Evolutionary conservation across 768 basidiomycete genomes (phyloP).

Genomic region (Tulasnella sp.): DNA sequence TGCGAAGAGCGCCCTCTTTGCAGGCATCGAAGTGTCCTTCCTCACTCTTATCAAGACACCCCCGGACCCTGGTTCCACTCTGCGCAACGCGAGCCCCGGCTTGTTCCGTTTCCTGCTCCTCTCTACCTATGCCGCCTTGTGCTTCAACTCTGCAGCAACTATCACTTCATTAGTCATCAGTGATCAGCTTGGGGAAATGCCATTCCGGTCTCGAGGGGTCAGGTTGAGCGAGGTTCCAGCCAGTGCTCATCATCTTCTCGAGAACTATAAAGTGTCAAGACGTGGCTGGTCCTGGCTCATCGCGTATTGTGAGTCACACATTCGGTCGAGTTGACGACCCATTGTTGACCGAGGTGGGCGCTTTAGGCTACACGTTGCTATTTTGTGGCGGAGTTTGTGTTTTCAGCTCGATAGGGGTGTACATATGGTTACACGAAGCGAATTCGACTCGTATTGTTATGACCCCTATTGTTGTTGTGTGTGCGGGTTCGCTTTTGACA

Average conservation of each 20-base stretch:
- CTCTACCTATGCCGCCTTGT: not conserved
- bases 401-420: no score
- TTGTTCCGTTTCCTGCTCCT: not conserved
- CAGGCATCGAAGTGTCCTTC: not conserved
- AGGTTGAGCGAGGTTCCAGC: not conserved
- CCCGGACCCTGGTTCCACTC: not conserved
- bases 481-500: no score
- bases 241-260: not conserved
- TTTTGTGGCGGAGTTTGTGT: no score
- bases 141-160: not conserved
- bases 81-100: not conserved
- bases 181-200: conserved; percentile 3
- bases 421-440: no score
- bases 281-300: no score
- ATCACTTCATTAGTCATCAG: conserved; percentile 1
- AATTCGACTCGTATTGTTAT: no score
- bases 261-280: no score
- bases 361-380: no score
- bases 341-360: no score
- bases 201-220: not conserved
- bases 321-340: no score
- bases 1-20: not conserved
- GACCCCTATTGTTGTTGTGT: no score
- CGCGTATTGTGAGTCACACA: no score
- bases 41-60: conserved; percentile 4